Percentiles rank a stretch among this genome's conserved stretches.
phyloP scores from a whole-genome alignment of 1,284 basidiomycete genomes.

The Coniferiporia sulphurascens region DNA sequence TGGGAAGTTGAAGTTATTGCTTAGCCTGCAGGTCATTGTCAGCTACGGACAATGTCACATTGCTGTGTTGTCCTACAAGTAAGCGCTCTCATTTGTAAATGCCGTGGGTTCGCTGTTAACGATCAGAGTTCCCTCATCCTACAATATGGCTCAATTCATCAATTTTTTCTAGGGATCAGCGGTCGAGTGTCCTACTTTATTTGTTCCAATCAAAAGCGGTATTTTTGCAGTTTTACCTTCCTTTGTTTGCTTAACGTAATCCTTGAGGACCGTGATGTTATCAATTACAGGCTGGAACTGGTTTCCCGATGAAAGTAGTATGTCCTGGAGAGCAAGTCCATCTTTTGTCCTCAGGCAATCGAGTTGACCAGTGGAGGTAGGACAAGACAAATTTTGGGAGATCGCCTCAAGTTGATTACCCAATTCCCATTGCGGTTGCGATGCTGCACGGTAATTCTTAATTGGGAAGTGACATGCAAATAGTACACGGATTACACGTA shows the following conservation, averaged over 20 bases:
- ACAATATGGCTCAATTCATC: background rate
- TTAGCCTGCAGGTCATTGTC: conserved; percentile 26
- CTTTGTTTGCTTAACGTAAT: conserved; percentile 34
- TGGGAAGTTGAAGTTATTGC: conserved; percentile 41
- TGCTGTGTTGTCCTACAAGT: conserved; percentile 26
- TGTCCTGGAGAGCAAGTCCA: conserved; percentile 29
- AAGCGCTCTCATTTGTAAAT: conserved; percentile 34
- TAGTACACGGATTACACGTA: conserved; percentile 23
- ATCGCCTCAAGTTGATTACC: conserved; percentile 35
- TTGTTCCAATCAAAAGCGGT: conserved; percentile 38
- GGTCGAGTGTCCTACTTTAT: conserved; percentile 26
- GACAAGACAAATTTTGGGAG: conserved; percentile 33
- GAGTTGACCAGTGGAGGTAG: conserved; percentile 31
- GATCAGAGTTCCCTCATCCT: conserved; percentile 42
- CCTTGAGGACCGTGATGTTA: conserved; percentile 39
- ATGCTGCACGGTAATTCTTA: conserved; percentile 21
- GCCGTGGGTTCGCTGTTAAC: conserved; percentile 40
- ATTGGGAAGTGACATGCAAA: background rate
- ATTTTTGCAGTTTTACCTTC: conserved; percentile 34
- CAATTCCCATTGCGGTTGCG: conserved; percentile 39
- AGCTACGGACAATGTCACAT: background rate
- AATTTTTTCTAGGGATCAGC: background rate
- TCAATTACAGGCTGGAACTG: conserved; percentile 43
- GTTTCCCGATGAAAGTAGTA: conserved; percentile 31
- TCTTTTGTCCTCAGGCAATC: conserved; percentile 36